Base-by-base conservation (phyloP, 2,329 filamentous ascomycete genomes). In the Harringtonia aguacate region DNA sequence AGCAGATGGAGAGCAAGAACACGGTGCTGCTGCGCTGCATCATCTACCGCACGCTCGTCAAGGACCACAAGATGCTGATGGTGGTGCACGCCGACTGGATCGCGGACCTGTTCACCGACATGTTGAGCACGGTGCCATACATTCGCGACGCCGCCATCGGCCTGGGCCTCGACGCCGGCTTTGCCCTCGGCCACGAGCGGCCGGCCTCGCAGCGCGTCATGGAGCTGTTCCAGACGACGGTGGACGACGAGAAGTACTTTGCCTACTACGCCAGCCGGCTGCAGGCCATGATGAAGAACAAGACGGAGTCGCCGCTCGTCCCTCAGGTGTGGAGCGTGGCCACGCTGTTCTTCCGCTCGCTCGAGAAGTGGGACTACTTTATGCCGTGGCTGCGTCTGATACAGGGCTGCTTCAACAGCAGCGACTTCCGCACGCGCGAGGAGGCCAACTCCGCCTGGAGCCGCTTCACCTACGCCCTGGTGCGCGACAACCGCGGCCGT, bases 301-400 rank as follows among this genome's bases (percentile, higher is more conserved):
- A 71, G 50, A 73, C 79, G 13, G 73, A 77, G 20, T 77, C 75
- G 10, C 61, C 70, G 0, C 70, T 77, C 33, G 88, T 94, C 1
- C 89, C 92, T 7, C 84, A 88, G 51, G 86, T 97, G 20, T 97
- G 90, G 90, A 84, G 84, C 46, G 76, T 87, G 30, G 69, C 94
- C 3, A 77, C 90, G 8, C 71, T 95, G 2, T 78, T 95, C 44
- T 68, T 95, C 39, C 79, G 84, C 64, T 78, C 64, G 61, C 79
- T 68, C 56, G 78, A 67, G 51, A 80, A 58, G 65, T 97, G 90
- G 85, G 71, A 81, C 28, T 77, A 84, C 55, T 79, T 87, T 49
- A 74, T 70, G 24, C 70, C 75, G 7, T 95, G 87, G 84, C 68
- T 95, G 8, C 72, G 74, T 28, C 72, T 95, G 10, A 81, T 94